Conservation (phyloP, 2,329 filamentous ascomycete species). For the Rhynchosporium secalis region DNA sequence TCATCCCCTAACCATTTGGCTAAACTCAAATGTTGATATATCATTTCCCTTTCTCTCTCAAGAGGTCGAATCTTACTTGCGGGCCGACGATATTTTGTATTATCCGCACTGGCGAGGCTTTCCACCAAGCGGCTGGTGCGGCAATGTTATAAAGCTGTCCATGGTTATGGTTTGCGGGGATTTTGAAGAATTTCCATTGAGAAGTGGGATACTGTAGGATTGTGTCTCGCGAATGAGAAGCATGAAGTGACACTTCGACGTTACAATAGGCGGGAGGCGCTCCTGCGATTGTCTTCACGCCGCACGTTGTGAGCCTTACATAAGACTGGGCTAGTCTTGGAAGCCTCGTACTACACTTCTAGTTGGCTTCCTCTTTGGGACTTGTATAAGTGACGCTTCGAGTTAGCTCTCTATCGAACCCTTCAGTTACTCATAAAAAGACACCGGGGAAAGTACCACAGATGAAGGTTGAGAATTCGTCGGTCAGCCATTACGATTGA, state of each 20-base stretch:
- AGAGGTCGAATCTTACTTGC: neutral
- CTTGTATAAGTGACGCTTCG: neutral
- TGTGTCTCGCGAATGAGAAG: constrained; percentile 29
- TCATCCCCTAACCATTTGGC: neutral
- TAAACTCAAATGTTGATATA: neutral
- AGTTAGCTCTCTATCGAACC: neutral
- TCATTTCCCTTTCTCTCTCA: neutral
- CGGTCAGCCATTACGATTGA: neutral
- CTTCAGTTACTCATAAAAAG: too few species aligned
- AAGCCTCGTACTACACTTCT: neutral
- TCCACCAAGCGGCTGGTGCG: constrained; percentile 4
- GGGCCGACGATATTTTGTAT: too few species aligned
- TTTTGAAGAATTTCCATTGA: neutral
- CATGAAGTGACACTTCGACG: constrained; percentile 22
- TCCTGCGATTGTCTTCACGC: constrained; percentile 12
- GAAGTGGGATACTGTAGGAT: neutral
- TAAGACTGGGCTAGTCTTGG: constrained; percentile 4
- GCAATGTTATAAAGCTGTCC: neutral
- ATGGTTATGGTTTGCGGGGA: neutral
- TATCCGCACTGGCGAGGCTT: neutral
- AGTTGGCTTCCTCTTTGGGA: neutral
- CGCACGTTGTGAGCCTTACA: constrained; percentile 2
- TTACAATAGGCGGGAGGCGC: constrained; percentile 29
- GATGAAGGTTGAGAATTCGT: neutral
- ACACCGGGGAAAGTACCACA: neutral